Conservation (phyloP, 164 flowering plant genomes). For the Dillenia turbinata region DNA sequence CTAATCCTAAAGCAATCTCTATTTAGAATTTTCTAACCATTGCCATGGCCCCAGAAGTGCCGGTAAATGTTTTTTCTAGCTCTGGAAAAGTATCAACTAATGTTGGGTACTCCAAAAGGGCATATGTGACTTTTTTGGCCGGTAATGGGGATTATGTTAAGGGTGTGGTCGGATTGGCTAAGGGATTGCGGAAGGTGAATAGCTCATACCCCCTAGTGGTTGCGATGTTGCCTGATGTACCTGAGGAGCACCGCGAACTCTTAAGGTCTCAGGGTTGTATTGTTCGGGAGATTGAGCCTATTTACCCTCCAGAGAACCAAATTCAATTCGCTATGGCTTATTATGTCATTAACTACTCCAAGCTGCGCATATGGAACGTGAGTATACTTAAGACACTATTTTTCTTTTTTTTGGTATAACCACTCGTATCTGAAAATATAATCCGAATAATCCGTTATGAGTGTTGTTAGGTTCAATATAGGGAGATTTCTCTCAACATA, state of each 20-base stretch:
- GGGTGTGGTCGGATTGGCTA: conserved; percentile 59
- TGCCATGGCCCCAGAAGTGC: conserved; percentile 38
- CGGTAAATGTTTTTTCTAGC: conserved; percentile 17
- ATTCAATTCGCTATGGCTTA: conserved; percentile 53
- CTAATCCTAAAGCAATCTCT: not conserved
- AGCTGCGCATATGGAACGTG: conserved; percentile 65
- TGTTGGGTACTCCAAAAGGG: conserved; percentile 33
- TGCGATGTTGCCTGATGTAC: conserved; percentile 58
- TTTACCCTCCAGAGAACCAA: conserved; percentile 54
- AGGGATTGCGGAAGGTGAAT: conserved; percentile 51
- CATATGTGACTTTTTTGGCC: conserved; percentile 57
- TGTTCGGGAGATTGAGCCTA: conserved; percentile 56
- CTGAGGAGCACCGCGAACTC: conserved; percentile 53
- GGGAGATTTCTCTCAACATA: too few relatives aligned
- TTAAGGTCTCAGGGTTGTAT: conserved; percentile 58
- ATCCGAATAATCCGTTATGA: too few relatives aligned
- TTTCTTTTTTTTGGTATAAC: too few relatives aligned
- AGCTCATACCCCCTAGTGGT: conserved; percentile 58
- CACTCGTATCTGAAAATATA: too few relatives aligned
- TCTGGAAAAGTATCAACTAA: conserved; percentile 27
- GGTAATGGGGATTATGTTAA: conserved; percentile 61
- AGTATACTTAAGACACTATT: too few relatives aligned
- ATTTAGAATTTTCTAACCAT: not conserved
- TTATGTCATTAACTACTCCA: conserved; percentile 70
- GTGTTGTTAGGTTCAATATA: too few relatives aligned